Evolutionary conservation across 2,329 filamentous ascomycete species (phyloP), one percentile per base, ranked within the genome.

Genomic region (Biscogniauxia sp.): DNA sequence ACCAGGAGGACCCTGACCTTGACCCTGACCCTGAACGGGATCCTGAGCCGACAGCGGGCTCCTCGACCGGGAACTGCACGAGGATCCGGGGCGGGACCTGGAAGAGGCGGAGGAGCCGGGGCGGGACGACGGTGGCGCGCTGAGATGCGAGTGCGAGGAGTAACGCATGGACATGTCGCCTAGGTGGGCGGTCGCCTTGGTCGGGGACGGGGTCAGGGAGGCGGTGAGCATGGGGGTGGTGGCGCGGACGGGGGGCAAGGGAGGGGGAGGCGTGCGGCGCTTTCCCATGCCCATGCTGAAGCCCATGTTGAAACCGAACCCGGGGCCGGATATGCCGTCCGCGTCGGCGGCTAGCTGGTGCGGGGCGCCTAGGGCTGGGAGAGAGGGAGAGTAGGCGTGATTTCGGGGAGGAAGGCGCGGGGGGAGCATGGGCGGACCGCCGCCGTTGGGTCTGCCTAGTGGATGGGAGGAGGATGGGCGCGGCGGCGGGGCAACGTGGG

Each of bases 251-350:
- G 64, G 26, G 68, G 61, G 51, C 69, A 70, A 56, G 17, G 23
- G 70, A 65, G 60, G 72, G 54, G 70, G 73, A 60, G 64, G 71
- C 15, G 37, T 17, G 37, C 15, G 13, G 7, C 17, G 13, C 37
- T 45, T 67, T 69, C 86, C 51, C 11, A 60, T 62, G 11, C 70
- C 88, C 62, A 96, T 96, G 5, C 90, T 28, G 26, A 28, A 9
- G 26, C 23, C 23, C 23, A 23, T 23, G 23, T 5, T 23, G 28
- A 32, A 23, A 23, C 23, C 90, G 3, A 97, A 79, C 0, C 84
- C 89, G 0, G 92, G 89, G 0, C 97, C 91, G 0, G 88, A 90
- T 5, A 97, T 81, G 0, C 93, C 93, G 0, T 91, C 88, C 45
- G 86, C 83, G 11, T 88, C 85, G 70, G 51, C 61, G 65, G 64